A percentile compares a stretch with the other conserved stretches of the same genome.
Evolutionary conservation across 768 basidiomycete species (phyloP).

Genomic region (Saitozyma podzolica): DNA sequence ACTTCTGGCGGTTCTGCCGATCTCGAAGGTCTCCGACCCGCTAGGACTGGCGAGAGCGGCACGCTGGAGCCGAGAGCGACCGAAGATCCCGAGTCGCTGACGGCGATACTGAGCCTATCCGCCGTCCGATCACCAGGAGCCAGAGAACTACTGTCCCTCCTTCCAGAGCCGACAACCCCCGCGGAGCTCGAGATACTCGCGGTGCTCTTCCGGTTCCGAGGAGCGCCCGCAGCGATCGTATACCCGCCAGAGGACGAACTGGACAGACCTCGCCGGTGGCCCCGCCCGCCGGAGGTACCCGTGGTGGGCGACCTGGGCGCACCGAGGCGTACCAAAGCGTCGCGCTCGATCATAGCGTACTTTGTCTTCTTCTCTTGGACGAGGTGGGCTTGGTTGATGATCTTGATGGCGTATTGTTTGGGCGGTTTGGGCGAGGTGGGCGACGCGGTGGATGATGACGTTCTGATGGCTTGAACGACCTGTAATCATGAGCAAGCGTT

Average conservation of each 20-base stretch:
- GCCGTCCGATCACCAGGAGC: neutral
- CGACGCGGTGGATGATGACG: conserved; percentile 21
- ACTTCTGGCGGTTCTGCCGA: conserved; percentile 37
- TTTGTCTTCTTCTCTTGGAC: conserved; percentile 53
- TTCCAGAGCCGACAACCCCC: too few species aligned
- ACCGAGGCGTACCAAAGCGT: conserved; percentile 49
- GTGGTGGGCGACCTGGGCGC: conserved; percentile 15
- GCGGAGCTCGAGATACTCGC: too few species aligned
- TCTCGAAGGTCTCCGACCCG: conserved; percentile 28
- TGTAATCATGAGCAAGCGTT: conserved; percentile 1
- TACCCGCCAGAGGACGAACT: too few species aligned
- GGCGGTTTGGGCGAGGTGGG: conserved; percentile 26
- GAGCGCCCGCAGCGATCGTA: too few species aligned
- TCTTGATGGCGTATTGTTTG: conserved; percentile 52
- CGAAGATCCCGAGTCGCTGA: conserved; percentile 12
- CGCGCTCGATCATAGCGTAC: conserved; percentile 53
- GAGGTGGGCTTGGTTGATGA: conserved; percentile 53
- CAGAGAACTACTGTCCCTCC: too few species aligned
- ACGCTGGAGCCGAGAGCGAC: conserved; percentile 9
- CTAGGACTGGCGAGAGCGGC: conserved; percentile 20
- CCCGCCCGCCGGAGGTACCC: too few species aligned
- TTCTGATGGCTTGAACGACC: conserved; percentile 28
- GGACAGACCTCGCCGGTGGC: too few species aligned
- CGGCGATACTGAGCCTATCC: conserved; percentile 10
- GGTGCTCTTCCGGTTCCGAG: too few species aligned